Conservation (phyloP, 1,139 yeast species). For the Yamadazyma triangularis region DNA sequence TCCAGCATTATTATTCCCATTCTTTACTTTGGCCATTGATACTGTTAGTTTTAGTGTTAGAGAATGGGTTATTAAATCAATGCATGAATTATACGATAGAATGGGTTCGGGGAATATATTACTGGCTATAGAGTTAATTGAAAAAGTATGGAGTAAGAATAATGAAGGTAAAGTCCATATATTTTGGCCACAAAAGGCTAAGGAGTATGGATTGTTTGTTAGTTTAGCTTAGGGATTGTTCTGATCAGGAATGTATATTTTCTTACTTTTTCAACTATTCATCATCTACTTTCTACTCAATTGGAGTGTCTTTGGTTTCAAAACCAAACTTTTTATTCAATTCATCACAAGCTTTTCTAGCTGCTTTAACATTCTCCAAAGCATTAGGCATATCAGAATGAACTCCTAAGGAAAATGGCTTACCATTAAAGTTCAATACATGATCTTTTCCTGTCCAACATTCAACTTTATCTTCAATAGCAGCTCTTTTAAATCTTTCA, state of each 20-base stretch:
- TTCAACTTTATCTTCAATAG: constrained; percentile 10
- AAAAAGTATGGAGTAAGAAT: constrained; percentile 7
- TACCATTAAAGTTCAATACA: constrained; percentile 17
- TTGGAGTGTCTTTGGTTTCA: too few relatives aligned
- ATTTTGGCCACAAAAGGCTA: constrained; percentile 9
- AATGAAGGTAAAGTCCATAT: constrained; percentile 7
- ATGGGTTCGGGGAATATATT: constrained; percentile 8
- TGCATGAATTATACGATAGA: constrained; percentile 3
- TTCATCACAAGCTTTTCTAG: constrained; percentile 20
- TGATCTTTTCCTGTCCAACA: constrained; percentile 14
- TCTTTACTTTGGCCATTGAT: constrained; percentile 9
- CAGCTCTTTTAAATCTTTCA: constrained; percentile 17
- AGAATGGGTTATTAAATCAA: constrained; percentile 6
- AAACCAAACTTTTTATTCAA: constrained; percentile 12
- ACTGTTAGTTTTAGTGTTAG: constrained; percentile 5
- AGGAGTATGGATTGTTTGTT: constrained; percentile 4
- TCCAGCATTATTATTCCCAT: constrained; percentile 7
- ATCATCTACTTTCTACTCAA: too few relatives aligned
- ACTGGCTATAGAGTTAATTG: constrained; percentile 6
- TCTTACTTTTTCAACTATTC: too few relatives aligned
- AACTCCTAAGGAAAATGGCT: constrained; percentile 24
- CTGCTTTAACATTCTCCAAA: constrained; percentile 20
- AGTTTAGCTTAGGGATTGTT: constrained; percentile 6
- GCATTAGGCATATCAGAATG: constrained; percentile 32
- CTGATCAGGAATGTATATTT: too few relatives aligned